These are phyloP conservation scores for Blepharisma undulans DNA, from an alignment of 169 alveolate genomes.

Conservation along the genomic window DNA sequence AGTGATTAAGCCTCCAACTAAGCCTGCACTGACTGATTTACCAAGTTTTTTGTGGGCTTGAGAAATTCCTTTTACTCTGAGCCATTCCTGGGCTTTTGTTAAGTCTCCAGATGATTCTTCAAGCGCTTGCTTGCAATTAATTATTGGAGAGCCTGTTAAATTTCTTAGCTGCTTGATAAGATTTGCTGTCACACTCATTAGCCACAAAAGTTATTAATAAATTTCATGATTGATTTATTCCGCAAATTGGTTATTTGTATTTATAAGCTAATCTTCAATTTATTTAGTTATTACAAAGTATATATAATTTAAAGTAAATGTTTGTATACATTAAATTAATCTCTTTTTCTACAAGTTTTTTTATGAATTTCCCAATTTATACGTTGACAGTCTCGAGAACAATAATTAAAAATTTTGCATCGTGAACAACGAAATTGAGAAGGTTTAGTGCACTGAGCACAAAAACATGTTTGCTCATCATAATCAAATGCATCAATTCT, in stretches of 20 bases:
- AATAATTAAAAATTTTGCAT: slow-evolving; percentile 9
- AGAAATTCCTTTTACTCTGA: slow-evolving; percentile 26
- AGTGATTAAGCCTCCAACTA: background rate
- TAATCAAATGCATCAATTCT: background rate
- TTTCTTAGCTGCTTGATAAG: slow-evolving; percentile 30
- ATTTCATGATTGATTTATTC: background rate
- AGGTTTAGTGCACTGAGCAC: background rate
- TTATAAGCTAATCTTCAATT: background rate
- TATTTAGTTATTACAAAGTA: too few relatives aligned
- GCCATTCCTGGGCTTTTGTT: slow-evolving; percentile 41
- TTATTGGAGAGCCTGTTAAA: slow-evolving; percentile 37
- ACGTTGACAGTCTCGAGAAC: slow-evolving; percentile 27
- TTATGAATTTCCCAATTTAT: background rate
- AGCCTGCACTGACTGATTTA: slow-evolving; percentile 8
- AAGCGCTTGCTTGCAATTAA: slow-evolving; percentile 28
- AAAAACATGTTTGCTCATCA: background rate
- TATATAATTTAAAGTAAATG: too few relatives aligned
- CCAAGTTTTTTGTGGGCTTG: slow-evolving; percentile 19
- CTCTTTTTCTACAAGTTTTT: background rate
- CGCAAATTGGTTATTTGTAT: too few relatives aligned
- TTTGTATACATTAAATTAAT: background rate
- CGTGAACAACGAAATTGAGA: background rate
- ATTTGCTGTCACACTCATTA: background rate
- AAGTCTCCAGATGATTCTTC: slow-evolving; percentile 29
- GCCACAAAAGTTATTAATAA: background rate